Evolutionary conservation across 257 asterid genomes (phyloP).

Genomic region (Dorcoceras hygrometricum): DNA sequence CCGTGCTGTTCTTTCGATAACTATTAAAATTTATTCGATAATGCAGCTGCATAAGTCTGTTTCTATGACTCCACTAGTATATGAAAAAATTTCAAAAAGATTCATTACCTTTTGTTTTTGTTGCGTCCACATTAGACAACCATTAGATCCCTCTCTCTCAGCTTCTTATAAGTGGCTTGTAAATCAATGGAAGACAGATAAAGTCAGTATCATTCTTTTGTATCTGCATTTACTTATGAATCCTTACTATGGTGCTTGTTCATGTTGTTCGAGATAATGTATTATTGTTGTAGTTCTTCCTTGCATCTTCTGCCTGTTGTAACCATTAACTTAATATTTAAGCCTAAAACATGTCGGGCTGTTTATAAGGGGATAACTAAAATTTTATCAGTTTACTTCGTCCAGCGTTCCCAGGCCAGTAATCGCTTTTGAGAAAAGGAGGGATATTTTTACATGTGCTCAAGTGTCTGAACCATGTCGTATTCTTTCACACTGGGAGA

Average conservation of each 20-base stretch:
- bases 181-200: too few relatives aligned
- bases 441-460: neutral
- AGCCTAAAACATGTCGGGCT: neutral
- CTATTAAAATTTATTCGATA: too few relatives aligned
- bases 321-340: too few relatives aligned
- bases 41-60: neutral
- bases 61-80: neutral
- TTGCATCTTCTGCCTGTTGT: neutral
- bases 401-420: neutral
- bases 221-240: neutral
- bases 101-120: neutral
- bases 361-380: neutral
- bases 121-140: neutral
- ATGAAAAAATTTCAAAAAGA: neutral
- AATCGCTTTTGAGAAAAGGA: neutral
- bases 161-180: neutral
- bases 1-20: neutral
- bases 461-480: neutral
- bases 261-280: neutral
- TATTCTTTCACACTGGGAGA: neutral
- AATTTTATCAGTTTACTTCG: neutral
- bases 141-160: neutral
- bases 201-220: neutral
- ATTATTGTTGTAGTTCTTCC: neutral
- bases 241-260: neutral